These are phyloP conservation scores for Apostasia ramifera DNA, from an alignment of 106 monocot species.

Conservation along the genomic window DNA sequence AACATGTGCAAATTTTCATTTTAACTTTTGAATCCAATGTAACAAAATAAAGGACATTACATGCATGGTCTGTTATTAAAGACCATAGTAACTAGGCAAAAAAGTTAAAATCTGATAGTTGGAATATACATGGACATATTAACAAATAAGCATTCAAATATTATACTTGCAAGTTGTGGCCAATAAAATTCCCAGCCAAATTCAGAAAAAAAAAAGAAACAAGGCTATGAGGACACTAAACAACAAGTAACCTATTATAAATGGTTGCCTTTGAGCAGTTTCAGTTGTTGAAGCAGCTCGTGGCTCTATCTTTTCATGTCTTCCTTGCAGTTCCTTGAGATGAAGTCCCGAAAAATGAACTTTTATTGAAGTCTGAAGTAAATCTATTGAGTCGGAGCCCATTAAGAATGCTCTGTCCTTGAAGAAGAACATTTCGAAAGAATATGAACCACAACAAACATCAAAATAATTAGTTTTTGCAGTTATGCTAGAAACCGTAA, in stretches of 20 bases:
- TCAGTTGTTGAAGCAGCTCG: not conserved
- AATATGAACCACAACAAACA: not conserved
- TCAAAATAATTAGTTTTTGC: too few relatives aligned
- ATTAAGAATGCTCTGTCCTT: not conserved
- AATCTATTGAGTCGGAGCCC: not conserved
- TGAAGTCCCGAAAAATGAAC: constrained; percentile 4
- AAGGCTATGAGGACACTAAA: not conserved
- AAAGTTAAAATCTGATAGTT: too few relatives aligned
- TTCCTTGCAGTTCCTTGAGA: not conserved
- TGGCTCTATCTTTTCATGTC: not conserved
- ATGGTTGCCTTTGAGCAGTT: constrained; percentile 1
- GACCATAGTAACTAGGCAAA: too few relatives aligned
- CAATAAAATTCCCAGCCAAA: not conserved
- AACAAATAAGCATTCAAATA: too few relatives aligned
- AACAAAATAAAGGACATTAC: too few relatives aligned
- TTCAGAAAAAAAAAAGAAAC: not conserved
- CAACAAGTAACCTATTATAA: not conserved
- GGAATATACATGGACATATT: too few relatives aligned
- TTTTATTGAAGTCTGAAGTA: constrained; percentile 1
- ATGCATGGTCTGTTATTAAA: too few relatives aligned
- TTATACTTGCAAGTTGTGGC: not conserved
- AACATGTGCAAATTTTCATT: too few relatives aligned
- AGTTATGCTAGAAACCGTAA: too few relatives aligned
- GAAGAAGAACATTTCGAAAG: not conserved
- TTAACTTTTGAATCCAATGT: too few relatives aligned